Conservation (phyloP, 441 rosid genomes). For the Raphanus hybrid region DNA sequence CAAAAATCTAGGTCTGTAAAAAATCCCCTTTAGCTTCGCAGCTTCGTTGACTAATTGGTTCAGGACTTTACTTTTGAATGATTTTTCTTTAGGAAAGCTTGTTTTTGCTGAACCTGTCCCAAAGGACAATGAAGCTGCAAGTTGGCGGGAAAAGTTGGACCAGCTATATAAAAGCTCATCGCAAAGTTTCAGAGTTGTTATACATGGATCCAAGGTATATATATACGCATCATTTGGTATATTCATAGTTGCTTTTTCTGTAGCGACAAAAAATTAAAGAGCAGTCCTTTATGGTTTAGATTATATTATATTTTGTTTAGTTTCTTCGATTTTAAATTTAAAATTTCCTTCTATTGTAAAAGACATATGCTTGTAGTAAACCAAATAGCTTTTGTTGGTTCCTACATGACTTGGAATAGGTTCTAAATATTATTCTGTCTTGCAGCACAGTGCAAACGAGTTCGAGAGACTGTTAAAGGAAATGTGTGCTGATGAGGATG, state of each 20-base stretch:
- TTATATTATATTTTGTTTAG: slow-evolving; percentile 2
- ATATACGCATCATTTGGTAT: slow-evolving; percentile 14
- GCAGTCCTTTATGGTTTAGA: neutral
- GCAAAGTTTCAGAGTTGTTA: slow-evolving; percentile 97
- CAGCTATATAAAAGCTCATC: slow-evolving; percentile 98
- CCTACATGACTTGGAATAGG: slow-evolving; percentile 38
- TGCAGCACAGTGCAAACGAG: slow-evolving; percentile 99
- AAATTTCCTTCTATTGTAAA: neutral
- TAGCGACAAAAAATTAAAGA: too few relatives aligned
- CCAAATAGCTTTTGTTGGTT: slow-evolving; percentile 19
- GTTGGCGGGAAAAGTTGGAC: slow-evolving; percentile 98
- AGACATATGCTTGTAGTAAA: slow-evolving; percentile 1
- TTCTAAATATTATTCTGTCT: slow-evolving; percentile 45
- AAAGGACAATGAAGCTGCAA: slow-evolving; percentile 97
- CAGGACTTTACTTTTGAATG: slow-evolving; percentile 34
- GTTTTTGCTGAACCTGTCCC: slow-evolving; percentile 96
- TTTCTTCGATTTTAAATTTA: slow-evolving; percentile 2
- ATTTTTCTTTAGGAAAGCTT: slow-evolving; percentile 78
- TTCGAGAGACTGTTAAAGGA: slow-evolving; percentile 95
- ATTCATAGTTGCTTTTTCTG: too few relatives aligned
- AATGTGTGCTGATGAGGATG: slow-evolving; percentile 98
- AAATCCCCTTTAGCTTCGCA: slow-evolving; percentile 11
- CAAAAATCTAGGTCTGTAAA: slow-evolving; percentile 84
- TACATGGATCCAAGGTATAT: slow-evolving; percentile 96
- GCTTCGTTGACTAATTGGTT: slow-evolving; percentile 15